Evolutionary conservation across 805 yeast genomes (phyloP).

Genomic region (Kuraishia capsulata): DNA sequence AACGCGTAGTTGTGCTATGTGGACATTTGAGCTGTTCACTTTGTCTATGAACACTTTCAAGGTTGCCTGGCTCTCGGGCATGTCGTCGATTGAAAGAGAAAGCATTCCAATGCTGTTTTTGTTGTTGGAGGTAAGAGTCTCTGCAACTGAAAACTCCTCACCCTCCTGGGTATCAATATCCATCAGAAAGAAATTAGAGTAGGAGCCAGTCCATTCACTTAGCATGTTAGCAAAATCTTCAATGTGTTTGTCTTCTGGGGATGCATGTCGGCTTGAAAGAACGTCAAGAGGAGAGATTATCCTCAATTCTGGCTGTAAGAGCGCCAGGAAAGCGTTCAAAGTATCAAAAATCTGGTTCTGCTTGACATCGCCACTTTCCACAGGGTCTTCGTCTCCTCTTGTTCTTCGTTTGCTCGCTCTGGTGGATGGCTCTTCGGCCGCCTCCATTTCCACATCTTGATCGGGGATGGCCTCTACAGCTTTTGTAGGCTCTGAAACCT

Average conservation of each 20-base stretch:
- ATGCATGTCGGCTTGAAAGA: too few relatives aligned
- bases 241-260: conserved; percentile 3
- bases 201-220: not conserved
- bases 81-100: not conserved
- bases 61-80: not conserved
- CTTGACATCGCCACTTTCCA: too few relatives aligned
- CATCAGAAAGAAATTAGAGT: not conserved
- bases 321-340: too few relatives aligned
- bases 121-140: conserved; percentile 17
- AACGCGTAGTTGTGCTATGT: conserved; percentile 19
- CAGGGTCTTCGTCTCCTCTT: conserved; percentile 1
- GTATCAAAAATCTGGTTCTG: too few relatives aligned
- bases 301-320: too few relatives aligned
- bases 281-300: too few relatives aligned
- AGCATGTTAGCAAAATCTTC: not conserved
- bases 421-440: not conserved
- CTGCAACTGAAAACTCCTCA: conserved; percentile 18
- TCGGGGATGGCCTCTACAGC: conserved; percentile 8
- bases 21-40: conserved; percentile 11
- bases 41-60: conserved; percentile 6
- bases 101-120: conserved; percentile 5
- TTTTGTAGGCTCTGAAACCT: not conserved
- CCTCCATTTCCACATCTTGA: conserved; percentile 14
- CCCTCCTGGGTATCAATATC: conserved; percentile 3
- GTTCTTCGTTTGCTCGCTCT: conserved; percentile 30